Evolutionary conservation across 768 basidiomycete species (phyloP).

Genomic region (Psilocybe subaeruginosa): DNA sequence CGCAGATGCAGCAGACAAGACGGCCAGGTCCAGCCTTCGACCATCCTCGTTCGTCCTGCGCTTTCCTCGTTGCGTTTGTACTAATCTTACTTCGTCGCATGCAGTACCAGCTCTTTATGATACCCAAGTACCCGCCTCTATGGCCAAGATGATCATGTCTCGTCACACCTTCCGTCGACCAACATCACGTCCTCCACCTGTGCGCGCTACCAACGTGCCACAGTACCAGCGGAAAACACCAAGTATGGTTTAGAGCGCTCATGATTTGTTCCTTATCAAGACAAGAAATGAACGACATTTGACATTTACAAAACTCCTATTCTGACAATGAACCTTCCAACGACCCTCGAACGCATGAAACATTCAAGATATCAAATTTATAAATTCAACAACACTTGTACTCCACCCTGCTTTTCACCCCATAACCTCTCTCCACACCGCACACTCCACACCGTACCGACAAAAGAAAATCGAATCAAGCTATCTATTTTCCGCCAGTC

Average conservation of each 20-base stretch:
- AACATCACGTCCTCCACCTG: constrained; percentile 31
- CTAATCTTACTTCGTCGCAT: background rate
- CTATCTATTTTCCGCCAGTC: constrained; percentile 5
- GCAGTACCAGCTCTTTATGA: constrained; percentile 35
- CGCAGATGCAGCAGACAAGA: constrained; percentile 24
- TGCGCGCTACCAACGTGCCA: constrained; percentile 24
- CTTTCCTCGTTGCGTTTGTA: constrained; percentile 4
- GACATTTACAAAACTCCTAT: background rate
- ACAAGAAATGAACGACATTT: constrained; percentile 2
- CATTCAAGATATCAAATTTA: background rate
- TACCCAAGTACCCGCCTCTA: constrained; percentile 34
- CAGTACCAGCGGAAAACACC: constrained; percentile 27
- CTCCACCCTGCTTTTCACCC: background rate
- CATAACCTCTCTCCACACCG: background rate
- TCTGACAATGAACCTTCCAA: background rate
- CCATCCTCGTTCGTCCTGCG: constrained; percentile 32
- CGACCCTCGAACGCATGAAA: constrained; percentile 5
- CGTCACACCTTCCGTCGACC: constrained; percentile 37
- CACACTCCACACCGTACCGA: background rate
- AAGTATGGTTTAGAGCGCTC: constrained; percentile 25
- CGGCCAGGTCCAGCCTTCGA: constrained; percentile 33
- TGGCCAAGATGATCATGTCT: constrained; percentile 44
- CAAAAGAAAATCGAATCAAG: background rate
- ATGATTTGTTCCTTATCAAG: background rate
- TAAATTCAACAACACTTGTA: background rate